Evolutionary conservation across 345 rosid genomes (phyloP).

Genomic region (Noccaea bulbosa): DNA sequence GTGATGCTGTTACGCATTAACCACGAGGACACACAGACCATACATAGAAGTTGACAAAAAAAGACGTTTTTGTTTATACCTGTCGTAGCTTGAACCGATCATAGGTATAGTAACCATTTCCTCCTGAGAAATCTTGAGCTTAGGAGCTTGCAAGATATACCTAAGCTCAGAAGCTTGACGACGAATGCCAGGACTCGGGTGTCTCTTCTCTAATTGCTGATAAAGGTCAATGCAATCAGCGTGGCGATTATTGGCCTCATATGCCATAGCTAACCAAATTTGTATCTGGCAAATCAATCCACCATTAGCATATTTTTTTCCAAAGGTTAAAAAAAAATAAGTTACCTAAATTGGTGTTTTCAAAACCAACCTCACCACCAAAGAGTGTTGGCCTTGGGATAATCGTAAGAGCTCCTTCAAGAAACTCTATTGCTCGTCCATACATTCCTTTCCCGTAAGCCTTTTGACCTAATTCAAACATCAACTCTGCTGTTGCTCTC

Average conservation of each 20-base stretch:
- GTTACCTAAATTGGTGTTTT: constrained; percentile 19
- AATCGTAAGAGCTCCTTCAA: constrained; percentile 92
- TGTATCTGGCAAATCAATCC: constrained; percentile 65
- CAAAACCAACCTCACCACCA: constrained; percentile 92
- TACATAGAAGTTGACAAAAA: background rate
- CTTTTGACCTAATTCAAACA: constrained; percentile 93
- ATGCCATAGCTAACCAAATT: constrained; percentile 99
- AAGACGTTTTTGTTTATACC: constrained; percentile 41
- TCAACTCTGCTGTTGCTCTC: constrained; percentile 82
- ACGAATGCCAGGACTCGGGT: constrained; percentile 76
- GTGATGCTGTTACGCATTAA: background rate
- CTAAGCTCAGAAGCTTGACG: constrained; percentile 95
- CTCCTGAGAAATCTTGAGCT: constrained; percentile 86
- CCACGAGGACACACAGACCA: background rate
- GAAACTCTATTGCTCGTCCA: constrained; percentile 82
- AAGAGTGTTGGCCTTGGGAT: constrained; percentile 79
- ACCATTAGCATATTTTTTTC: constrained; percentile 23
- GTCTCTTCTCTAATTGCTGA: constrained; percentile 79
- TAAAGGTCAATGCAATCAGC: constrained; percentile 87
- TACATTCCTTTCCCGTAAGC: constrained; percentile 97
- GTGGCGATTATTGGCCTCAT: constrained; percentile 91
- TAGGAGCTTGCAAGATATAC: constrained; percentile 93
- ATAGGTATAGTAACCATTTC: constrained; percentile 90
- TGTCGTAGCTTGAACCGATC: constrained; percentile 80
- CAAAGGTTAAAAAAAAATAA: background rate